Evolutionary conservation across 495 filamentous ascomycete genomes (phyloP).

Genomic region (Podospora sp.): DNA sequence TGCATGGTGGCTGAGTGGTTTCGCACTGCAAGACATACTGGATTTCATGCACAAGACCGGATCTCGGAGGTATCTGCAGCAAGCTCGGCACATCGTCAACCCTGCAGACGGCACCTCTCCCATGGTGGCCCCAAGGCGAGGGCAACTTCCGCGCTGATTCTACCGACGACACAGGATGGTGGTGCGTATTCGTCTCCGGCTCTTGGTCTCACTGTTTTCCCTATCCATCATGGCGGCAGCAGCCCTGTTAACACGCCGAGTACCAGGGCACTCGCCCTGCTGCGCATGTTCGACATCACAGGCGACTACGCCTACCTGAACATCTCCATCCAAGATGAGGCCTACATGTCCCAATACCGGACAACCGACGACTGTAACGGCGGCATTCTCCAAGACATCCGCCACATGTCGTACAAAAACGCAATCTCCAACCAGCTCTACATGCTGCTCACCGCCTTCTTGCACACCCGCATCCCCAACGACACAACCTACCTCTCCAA

Average conservation of each 20-base stretch:
- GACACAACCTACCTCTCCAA: constrained; percentile 55
- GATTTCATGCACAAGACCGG: constrained; percentile 44
- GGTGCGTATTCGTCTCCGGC: constrained; percentile 23
- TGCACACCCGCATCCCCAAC: constrained; percentile 61
- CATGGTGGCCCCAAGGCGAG: constrained; percentile 42
- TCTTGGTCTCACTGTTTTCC: too few species aligned
- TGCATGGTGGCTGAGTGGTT: constrained; percentile 48
- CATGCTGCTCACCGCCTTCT: constrained; percentile 62
- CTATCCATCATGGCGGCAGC: too few species aligned
- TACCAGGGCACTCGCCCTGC: constrained; percentile 59
- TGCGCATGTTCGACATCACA: constrained; percentile 64
- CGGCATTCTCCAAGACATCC: constrained; percentile 61
- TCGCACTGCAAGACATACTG: constrained; percentile 41
- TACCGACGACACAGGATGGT: constrained; percentile 72
- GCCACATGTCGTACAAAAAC: constrained; percentile 56
- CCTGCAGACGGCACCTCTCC: constrained; percentile 37
- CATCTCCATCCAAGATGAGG: constrained; percentile 58
- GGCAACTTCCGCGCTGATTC: constrained; percentile 57
- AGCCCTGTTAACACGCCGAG: background rate
- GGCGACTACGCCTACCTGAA: constrained; percentile 54
- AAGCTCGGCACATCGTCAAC: constrained; percentile 39
- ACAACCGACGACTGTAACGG: constrained; percentile 60
- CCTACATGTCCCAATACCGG: constrained; percentile 60
- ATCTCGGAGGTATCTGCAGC: constrained; percentile 34
- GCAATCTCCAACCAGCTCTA: constrained; percentile 76